Evolutionary conservation across 2,329 filamentous ascomycete species (phyloP), one percentile per base, ranked within the genome.

Genomic region (Fusarium sp.): DNA sequence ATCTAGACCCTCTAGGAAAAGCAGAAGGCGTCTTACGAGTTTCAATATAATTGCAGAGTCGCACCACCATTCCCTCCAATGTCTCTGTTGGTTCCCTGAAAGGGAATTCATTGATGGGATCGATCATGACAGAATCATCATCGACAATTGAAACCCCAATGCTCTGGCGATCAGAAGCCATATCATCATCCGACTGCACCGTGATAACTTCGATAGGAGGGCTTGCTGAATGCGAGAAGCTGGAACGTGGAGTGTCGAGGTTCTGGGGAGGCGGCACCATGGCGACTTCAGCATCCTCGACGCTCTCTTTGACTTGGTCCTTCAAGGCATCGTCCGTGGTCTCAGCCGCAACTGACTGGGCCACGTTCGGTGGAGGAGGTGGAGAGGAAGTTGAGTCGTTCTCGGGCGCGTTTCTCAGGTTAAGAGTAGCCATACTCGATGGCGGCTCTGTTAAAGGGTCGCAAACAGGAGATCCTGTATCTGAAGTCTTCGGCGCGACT

Each of bases 401-500:
- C 48, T 80, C 79, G 22, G 83, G 83, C 47, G 79, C 82, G 69
- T 87, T 86, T 66, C 89, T 87, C 55, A 91, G 82, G 76, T 91
- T 91, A 61, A 91, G 87, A 15, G 90, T 91, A 56, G 91, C 87
- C 77, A 84, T 87, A 80, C 87, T 91, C 7, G 89, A 89, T 41
- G 87, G 84, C 42, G 79, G 79, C 51, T 79, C 78, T 39, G 63
- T 75, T 36, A 80, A 70, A 51, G 80, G 79, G 57, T 82, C 79
- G 45, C 79, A 75, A 58, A 81, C 77, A 53, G 78, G 73, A 36
- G 80, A 75, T 47, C 76, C 78, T 50, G 70, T 80, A 54, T 84
- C 82, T 35, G 85, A 86, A 6, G 86, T 88, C 66, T 81, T 83
- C n/a, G 84, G 85, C 38, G 74, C 65, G 66, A 85, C 83, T 66